Evolutionary conservation across 495 filamentous ascomycete species (phyloP).

Genomic region (Venustampulla echinocandica): DNA sequence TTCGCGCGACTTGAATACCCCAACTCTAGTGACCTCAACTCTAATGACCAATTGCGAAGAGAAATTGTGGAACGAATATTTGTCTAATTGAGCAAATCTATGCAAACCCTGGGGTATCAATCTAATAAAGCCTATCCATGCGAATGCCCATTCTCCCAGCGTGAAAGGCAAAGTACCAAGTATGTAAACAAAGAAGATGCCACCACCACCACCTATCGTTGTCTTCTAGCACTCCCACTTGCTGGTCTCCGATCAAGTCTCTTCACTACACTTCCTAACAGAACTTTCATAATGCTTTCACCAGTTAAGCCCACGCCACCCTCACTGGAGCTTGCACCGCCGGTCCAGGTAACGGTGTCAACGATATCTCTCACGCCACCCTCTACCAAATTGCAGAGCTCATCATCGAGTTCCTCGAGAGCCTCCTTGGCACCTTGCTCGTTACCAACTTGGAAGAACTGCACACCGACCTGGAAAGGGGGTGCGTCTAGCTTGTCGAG

Average conservation of each 20-base stretch:
- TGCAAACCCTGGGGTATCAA: no score
- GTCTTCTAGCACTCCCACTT: constrained; percentile 17
- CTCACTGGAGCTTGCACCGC: constrained; percentile 23
- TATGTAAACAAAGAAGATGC: no score
- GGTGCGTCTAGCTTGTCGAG: constrained; percentile 66
- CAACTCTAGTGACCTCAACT: no score
- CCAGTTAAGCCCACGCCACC: constrained; percentile 36
- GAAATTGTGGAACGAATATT: no score
- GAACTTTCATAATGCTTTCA: constrained; percentile 69
- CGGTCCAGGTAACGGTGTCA: constrained; percentile 76
- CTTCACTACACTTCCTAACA: constrained; percentile 54
- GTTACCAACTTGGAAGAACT: constrained; percentile 93
- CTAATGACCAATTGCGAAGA: no score
- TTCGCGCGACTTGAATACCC: no score
- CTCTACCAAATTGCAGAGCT: constrained; percentile 43
- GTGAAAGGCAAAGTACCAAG: no score
- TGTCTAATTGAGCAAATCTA: no score
- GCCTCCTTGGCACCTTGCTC: constrained; percentile 56
- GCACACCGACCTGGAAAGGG: constrained; percentile 83
- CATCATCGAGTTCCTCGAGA: constrained; percentile 72
- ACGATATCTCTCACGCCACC: constrained; percentile 76
- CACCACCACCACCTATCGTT: no score
- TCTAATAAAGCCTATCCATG: no score
- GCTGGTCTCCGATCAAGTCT: constrained; percentile 45
- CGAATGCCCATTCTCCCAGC: no score